These are phyloP conservation scores for Hanseniaspora mollemarum DNA, from an alignment of 805 yeast species.

Conservation along the genomic window DNA sequence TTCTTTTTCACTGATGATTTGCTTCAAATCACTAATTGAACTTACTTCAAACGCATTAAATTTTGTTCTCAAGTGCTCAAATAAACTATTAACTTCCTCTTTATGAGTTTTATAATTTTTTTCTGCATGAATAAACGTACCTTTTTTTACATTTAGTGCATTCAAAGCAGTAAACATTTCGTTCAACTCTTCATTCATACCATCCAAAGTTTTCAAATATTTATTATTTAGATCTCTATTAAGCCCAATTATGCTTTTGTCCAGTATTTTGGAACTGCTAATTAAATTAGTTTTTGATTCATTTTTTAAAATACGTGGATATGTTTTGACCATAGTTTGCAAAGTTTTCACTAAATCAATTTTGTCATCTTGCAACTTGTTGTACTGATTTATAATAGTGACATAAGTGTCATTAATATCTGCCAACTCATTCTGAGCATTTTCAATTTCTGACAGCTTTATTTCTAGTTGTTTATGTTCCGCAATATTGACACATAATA, in stretches of 20 bases:
- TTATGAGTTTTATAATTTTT: constrained; percentile 21
- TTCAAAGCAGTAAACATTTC: constrained; percentile 17
- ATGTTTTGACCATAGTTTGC: constrained; percentile 17
- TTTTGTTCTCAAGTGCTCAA: neutral
- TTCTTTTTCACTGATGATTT: constrained; percentile 25
- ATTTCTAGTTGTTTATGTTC: constrained; percentile 41
- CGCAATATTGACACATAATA: constrained; percentile 36
- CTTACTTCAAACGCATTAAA: neutral
- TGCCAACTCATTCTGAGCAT: constrained; percentile 52
- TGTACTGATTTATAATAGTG: constrained; percentile 50
- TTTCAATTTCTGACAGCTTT: constrained; percentile 43
- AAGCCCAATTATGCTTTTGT: neutral
- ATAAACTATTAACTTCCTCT: constrained; percentile 15
- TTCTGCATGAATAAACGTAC: constrained; percentile 32
- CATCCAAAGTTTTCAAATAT: neutral
- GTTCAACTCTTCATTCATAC: constrained; percentile 20
- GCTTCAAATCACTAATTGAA: constrained; percentile 19
- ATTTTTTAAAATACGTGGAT: neutral
- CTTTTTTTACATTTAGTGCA: constrained; percentile 32
- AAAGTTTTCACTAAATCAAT: constrained; percentile 32
- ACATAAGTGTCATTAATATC: constrained; percentile 74
- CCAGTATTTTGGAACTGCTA: constrained; percentile 16
- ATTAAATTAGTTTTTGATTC: constrained; percentile 24
- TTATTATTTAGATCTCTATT: neutral
- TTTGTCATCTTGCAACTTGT: constrained; percentile 42